Base-by-base conservation (phyloP, 768 basidiomycete genomes). In the Lentinula sp. region DNA sequence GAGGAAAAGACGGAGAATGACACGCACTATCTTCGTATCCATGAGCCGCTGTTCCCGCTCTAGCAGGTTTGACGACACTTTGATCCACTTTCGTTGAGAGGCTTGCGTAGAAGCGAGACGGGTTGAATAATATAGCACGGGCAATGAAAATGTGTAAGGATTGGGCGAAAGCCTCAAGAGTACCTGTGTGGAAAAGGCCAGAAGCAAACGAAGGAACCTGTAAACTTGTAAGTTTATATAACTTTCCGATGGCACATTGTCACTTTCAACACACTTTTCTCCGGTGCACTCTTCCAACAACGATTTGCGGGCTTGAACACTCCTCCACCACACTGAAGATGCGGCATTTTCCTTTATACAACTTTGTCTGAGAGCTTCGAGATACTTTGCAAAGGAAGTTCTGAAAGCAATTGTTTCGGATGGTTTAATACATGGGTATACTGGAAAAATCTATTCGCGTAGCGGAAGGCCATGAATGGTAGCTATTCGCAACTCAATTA, bases 201-300 rank as follows among this genome's bases (percentile, higher is more conserved):
- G 63, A 0, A 85, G 53, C 42, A 85, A 67, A 1, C 80, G 75
- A 62, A 83, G 78, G 61, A 85, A 85, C 66, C 84, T 85, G 64
- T 78, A 62, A 84, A 84, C 65, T 82, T 84, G 64, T 23, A 20
- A 55, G 43, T 61, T 61, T 46, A 42, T 42, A 35, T 39, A 0
- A 61, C 35, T 10, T 9, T 35, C 57, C 1, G 37, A 50, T 41
- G 41, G 6, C 8, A 49, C 48, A 42, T 18, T 16, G 15, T 7
- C 13, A 42, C 18, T 10, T 32, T 32, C 32, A 1, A 37, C 43
- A 28, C 53, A 83, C 83, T 76, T 76, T 59, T 79, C 79, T 23
- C 84, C 82, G 28, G 71, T 65, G 64, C 81, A 85, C 63, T 85
- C 83, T 61, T 85, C 83, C 32, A 85, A 66, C 28, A 84, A 64